Evolutionary conservation across 495 filamentous ascomycete genomes (phyloP), one percentile per base, ranked within the genome.

Genomic region (Neurospora cerealis): DNA sequence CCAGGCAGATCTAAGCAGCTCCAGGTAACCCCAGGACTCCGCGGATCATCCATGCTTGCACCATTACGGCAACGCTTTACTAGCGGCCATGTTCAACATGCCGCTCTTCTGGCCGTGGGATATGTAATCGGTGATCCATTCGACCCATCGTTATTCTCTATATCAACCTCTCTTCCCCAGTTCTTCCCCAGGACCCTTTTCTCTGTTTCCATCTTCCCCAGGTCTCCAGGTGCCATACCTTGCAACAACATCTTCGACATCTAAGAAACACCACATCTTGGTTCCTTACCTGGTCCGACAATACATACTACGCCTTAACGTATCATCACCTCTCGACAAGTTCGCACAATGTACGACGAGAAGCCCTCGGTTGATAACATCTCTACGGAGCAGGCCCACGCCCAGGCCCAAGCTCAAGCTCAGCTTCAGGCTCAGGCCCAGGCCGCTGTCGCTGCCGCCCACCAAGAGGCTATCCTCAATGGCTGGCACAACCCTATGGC

Each of bases 401-500:
- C 54, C 54, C 54, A 66, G 28, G 48, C 48, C 24, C 48, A 62
- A 17, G 28, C 28, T 17, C 54, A 66, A 19, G 54, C 54, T 19
- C 54, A 66, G 28, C 28, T 34, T 34, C 54, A 66, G 28, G 28
- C 28, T 66, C 28, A 66, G 24, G 54, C 54, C 6, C 54, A 66
- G 28, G 28, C 54, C 32, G 54, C 54, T 34, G 54, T 34, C 37
- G 42, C 73, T 39, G 54, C 77, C 15, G 54, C 74, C 38, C 76
- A 80, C 40, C 80, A 78, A 9, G 83, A 85, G 54, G 54, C 54
- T 34, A 66, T 66, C 2, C 28, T 66, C 78, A 83, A 85, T 76
- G 88, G 89, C 79, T 87, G 87, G 72, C 85, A 86, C 76, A 92
- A 92, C 78, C 93, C 93, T 37, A 88, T 95, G 74, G 89, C 89